Evolutionary conservation across 1,284 basidiomycete genomes (phyloP).

Genomic region (Rhodotorula glutinis): DNA sequence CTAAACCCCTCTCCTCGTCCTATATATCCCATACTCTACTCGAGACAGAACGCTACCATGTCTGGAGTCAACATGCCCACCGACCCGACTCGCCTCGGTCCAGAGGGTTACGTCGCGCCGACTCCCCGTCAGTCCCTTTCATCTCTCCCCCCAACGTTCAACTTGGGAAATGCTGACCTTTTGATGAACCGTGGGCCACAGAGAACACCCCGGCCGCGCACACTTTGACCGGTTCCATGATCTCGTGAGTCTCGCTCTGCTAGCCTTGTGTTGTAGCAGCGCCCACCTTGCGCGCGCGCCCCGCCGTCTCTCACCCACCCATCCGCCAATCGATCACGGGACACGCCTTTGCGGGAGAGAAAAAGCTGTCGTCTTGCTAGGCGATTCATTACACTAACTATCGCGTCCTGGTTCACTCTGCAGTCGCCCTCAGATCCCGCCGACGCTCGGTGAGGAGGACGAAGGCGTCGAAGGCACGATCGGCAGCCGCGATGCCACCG

Average conservation of each 20-base stretch:
- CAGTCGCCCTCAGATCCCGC: slow-evolving; percentile 46
- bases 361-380: too few species aligned
- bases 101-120: slow-evolving; percentile 33
- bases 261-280: too few species aligned
- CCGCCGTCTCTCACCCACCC: too few species aligned
- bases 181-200: neutral
- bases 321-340: neutral
- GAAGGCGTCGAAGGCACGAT: slow-evolving; percentile 43
- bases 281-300: too few species aligned
- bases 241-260: slow-evolving; percentile 27
- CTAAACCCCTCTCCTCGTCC: too few species aligned
- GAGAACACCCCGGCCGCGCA: slow-evolving; percentile 41
- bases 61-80: slow-evolving; percentile 17
- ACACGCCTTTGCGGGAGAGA: too few species aligned
- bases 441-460: slow-evolving; percentile 45
- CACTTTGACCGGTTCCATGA: slow-evolving; percentile 33
- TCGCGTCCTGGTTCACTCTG: too few species aligned
- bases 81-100: slow-evolving; percentile 25
- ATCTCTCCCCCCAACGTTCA: neutral
- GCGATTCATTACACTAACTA: too few species aligned
- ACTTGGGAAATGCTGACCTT: neutral
- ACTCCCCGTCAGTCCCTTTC: slow-evolving; percentile 28
- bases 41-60: neutral
- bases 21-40: too few species aligned
- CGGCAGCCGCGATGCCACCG: slow-evolving; percentile 35